Base-by-base conservation (phyloP, 2,329 filamentous ascomycete species). In the Paramyrothecium sp. region DNA sequence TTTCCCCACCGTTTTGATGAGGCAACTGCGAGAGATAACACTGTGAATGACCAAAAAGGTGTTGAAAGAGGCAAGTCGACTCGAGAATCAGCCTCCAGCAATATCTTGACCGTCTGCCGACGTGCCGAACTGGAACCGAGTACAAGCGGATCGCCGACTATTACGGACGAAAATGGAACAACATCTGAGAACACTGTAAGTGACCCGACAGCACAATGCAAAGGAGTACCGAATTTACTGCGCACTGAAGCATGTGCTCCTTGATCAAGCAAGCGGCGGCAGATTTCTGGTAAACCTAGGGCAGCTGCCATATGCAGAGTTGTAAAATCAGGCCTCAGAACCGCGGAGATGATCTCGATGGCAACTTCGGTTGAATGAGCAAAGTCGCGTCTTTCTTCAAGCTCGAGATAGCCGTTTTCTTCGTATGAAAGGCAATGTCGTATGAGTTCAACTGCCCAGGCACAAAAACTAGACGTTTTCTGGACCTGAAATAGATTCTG, bases 271-370 rank as follows among this genome's bases (percentile, higher is more conserved):
- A 63, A 48, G 3, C 48, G 58, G 0, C 2, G 2, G 21, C 58
- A 63, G 8, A 63, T 51, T 13, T 63, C 58, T 0, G 49, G 54
- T 0, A 61, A 11, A 34, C 53, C 55, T 30, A 63, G 44, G 2
- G 55, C 52, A 13, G 61, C 11, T 20, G 59, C 61, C 47, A 63
- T 53, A 3, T 63, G 59, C 0, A 63, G 11, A 12, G 61, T 0
- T 1, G 17, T 0, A 3, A 52, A 4, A 46, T 22, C 2, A 12
- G 41, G 1, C 17, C 21, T 4, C 20, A 41, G 2, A 19, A 54
- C 7, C 20, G 4, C n/a, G 20, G 2, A 7, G 5, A 38, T 11
- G 3, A 19, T 19, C 7, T 10, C 4, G 17, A 11, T 10, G 2
- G n/a, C 30, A 19, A 13, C 10, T 3, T 7, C 16, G 7, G 16